A percentile compares a stretch with the other conserved stretches of the same genome.
These are phyloP conservation scores for Lenzites betulinus DNA, from an alignment of 768 basidiomycete genomes.

Conservation along the genomic window DNA sequence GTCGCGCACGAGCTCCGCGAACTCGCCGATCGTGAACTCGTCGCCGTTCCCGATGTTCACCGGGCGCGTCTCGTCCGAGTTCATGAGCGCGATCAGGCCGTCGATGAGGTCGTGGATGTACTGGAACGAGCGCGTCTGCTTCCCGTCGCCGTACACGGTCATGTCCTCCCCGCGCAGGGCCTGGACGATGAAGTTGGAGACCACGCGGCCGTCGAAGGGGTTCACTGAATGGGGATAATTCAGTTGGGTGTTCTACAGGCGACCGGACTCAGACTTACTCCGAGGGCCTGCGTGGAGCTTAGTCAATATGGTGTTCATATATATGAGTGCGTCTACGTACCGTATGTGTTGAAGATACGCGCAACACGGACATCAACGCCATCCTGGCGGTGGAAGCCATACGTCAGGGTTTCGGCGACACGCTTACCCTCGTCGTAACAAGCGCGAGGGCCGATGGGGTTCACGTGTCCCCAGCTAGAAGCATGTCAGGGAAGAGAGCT, in stretches of 20 bases:
- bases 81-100: constrained; percentile 93
- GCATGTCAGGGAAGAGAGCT: constrained; percentile 21
- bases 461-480: constrained; percentile 93
- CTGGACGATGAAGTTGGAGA: constrained; percentile 98
- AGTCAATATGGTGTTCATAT: constrained; percentile 1
- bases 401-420: constrained; percentile 96
- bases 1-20: constrained; percentile 89
- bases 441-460: constrained; percentile 97
- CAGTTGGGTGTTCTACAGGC: constrained; percentile 27
- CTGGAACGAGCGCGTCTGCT: constrained; percentile 94
- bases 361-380: constrained; percentile 95
- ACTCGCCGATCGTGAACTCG: constrained; percentile 95
- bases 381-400: constrained; percentile 94
- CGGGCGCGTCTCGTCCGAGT: constrained; percentile 88
- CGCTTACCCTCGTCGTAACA: constrained; percentile 99
- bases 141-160: constrained; percentile 95
- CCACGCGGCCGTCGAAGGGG: constrained; percentile 94
- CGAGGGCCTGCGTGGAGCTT: constrained; percentile 48
- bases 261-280: constrained; percentile 48
- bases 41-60: constrained; percentile 96
- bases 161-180: constrained; percentile 95
- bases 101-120: constrained; percentile 98
- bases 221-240: constrained; percentile 63
- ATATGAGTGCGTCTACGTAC: constrained; percentile 34
- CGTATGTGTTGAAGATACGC: constrained; percentile 98